Evolutionary conservation across 352 stramenopile species (phyloP), one percentile per base, ranked within the genome.

Genomic region (Phytopythium chamaehyphon): DNA sequence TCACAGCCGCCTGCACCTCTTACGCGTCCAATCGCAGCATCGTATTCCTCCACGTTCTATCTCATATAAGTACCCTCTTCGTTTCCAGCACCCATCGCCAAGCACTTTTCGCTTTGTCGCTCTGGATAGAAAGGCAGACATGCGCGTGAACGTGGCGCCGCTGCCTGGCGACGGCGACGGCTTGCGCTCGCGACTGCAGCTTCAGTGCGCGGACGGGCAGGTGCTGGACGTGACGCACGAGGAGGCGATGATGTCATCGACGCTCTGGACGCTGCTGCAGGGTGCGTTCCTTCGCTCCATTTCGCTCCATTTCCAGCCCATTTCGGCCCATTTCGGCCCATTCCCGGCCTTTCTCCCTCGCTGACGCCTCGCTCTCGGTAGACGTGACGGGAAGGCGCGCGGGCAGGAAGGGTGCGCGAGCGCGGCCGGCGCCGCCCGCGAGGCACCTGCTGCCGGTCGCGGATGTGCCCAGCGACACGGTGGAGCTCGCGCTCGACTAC

Each of bases 241-340:
- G 42, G 76, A 91, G 55, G 81, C 81, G 54, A 91, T 91, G 81
- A 91, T 91, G 81, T 91, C 81, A 26, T 90, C 81, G 16, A 91
- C 78, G 49, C 66, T 91, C 12, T 91, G 81, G 81, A 86, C 86
- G 59, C 59, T 91, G 6, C 58, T 91, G 44, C 78, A 91, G 67
- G 73, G 75, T 83, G 22, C 33, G 23, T 16, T 15, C 6, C 6
- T 7, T 35, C 24, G 3, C 21, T 21, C 9, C 18, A 16, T n/a
- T 15, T 26, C 9, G 23, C 16, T 38, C 24, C 5, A 26, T 64
- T 35, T n/a, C n/a, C n/a, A n/a, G n/a, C n/a, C n/a, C n/a, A n/a
- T n/a, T n/a, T n/a, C n/a, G n/a, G n/a, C 19, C 50, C 49, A 8
- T 60, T 26, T n/a, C 1, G 18, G 35, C 24, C 14, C 15, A n/a